Percentiles rank a stretch among this genome's conserved stretches.
These are phyloP conservation scores for Thielaviopsis punctulata DNA, from an alignment of 2,329 filamentous ascomycete genomes.

Conservation along the genomic window DNA sequence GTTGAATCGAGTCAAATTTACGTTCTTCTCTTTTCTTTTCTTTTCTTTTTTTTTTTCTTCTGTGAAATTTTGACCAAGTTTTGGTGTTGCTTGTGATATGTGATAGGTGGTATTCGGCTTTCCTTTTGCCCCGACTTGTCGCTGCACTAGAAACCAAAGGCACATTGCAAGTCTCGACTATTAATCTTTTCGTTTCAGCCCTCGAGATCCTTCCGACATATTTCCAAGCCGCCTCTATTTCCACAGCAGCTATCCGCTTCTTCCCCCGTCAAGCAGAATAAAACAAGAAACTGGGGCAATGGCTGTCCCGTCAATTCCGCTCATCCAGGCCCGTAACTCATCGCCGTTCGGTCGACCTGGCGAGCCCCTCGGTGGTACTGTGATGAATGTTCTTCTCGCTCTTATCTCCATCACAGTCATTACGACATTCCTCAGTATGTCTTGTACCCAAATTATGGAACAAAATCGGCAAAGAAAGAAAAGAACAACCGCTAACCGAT, in stretches of 20 bases:
- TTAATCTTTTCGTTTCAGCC: no score
- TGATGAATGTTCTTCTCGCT: conserved; percentile 21
- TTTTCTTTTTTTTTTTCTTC: not conserved
- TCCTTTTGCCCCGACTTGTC: not conserved
- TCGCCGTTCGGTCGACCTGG: conserved; percentile 1
- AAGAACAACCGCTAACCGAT: not conserved
- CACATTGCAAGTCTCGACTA: no score
- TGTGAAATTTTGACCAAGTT: not conserved
- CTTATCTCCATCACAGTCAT: conserved; percentile 21
- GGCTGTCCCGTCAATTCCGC: not conserved
- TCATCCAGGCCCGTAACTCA: not conserved
- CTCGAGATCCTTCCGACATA: no score
- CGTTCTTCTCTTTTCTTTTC: not conserved
- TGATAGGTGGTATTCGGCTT: no score
- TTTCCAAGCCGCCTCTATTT: no score
- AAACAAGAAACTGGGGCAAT: not conserved
- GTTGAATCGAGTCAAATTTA: no score
- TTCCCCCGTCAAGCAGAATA: not conserved
- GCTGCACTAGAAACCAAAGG: no score
- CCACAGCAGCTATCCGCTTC: not conserved
- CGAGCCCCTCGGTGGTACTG: conserved; percentile 19
- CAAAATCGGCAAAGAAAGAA: not conserved
- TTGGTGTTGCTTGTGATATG: not conserved
- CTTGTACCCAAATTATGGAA: no score
- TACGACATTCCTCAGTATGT: conserved; percentile 22